phyloP scores from a whole-genome alignment of 2,329 filamentous ascomycete genomes.

The Colletotrichum higginsianum region DNA sequence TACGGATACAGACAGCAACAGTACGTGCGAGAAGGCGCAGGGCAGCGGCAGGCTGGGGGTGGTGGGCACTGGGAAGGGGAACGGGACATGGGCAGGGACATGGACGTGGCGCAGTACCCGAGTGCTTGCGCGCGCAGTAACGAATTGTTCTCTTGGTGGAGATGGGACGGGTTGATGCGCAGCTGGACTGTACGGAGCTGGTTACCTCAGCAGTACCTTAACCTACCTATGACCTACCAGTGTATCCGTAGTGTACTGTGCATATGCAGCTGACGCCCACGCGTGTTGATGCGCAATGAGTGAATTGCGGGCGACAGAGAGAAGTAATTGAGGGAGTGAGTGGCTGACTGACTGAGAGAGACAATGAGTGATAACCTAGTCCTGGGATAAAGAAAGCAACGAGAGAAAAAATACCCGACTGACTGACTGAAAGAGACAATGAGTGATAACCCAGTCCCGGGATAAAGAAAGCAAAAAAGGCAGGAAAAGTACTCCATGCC shows the following conservation, averaged over 20 bases:
- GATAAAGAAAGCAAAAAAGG: not conserved
- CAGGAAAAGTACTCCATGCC: not conserved
- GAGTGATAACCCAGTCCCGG: not conserved
- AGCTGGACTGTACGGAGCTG: not conserved
- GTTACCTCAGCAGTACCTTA: no score
- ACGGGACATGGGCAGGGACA: slow-evolving; percentile 36
- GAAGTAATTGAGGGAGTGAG: not conserved
- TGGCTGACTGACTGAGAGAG: not conserved
- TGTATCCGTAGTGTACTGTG: no score
- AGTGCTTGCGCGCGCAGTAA: slow-evolving; percentile 10
- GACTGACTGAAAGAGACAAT: not conserved
- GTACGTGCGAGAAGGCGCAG: slow-evolving; percentile 37
- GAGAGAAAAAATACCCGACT: not conserved
- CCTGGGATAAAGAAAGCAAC: not conserved
- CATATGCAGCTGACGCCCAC: no score
- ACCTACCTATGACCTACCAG: no score
- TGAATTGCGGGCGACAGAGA: no score
- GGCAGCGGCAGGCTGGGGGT: slow-evolving; percentile 10
- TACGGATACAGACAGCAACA: slow-evolving; percentile 18
- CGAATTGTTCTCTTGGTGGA: slow-evolving; percentile 29
- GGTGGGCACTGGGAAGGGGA: slow-evolving; percentile 14
- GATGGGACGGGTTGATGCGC: slow-evolving; percentile 38
- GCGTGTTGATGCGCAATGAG: not conserved
- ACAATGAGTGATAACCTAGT: not conserved
- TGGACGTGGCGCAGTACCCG: slow-evolving; percentile 39